These are phyloP conservation scores for Coemansia biformis DNA, from an alignment of 192 early-diverging fungal genomes.

Conservation along the genomic window DNA sequence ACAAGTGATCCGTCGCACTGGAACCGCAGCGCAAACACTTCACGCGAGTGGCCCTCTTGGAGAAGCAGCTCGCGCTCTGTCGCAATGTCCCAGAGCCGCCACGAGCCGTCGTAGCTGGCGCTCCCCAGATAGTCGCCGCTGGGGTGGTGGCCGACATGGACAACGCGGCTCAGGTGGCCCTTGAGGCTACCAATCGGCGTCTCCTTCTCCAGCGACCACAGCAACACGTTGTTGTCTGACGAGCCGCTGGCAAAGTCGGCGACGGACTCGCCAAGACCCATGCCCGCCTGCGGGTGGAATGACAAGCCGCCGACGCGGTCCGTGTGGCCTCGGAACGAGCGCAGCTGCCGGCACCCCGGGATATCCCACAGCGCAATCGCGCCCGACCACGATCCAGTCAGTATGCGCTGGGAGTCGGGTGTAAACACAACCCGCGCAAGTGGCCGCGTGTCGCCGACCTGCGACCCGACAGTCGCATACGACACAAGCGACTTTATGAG, in stretches of 20 bases:
- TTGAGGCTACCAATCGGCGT: slow-evolving; percentile 69
- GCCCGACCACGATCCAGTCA: slow-evolving; percentile 83
- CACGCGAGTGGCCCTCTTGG: slow-evolving; percentile 92
- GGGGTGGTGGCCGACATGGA: slow-evolving; percentile 86
- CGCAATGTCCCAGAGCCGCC: slow-evolving; percentile 95
- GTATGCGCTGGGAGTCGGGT: slow-evolving; percentile 69
- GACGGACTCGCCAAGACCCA: slow-evolving; percentile 23
- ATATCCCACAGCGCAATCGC: slow-evolving; percentile 82
- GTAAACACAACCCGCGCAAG: slow-evolving; percentile 71
- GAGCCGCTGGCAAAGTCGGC: slow-evolving; percentile 81
- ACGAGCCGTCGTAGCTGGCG: slow-evolving; percentile 71
- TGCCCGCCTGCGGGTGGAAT: slow-evolving; percentile 73
- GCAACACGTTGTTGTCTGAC: slow-evolving; percentile 68
- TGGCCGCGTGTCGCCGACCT: slow-evolving; percentile 86
- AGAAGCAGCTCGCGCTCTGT: slow-evolving; percentile 69
- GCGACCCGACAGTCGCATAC: slow-evolving; percentile 70
- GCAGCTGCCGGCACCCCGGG: slow-evolving; percentile 61
- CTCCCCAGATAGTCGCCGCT: slow-evolving; percentile 75
- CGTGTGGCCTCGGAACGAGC: slow-evolving; percentile 69
- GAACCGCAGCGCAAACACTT: slow-evolving; percentile 89
- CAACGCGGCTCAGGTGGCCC: slow-evolving; percentile 80
- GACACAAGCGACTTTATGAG: slow-evolving; percentile 18
- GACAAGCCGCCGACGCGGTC: slow-evolving; percentile 85
- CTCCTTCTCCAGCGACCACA: slow-evolving; percentile 83
- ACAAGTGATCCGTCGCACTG: slow-evolving; percentile 87